phyloP scores from a whole-genome alignment of 345 rosid species.

The Rhizophora mangle region DNA sequence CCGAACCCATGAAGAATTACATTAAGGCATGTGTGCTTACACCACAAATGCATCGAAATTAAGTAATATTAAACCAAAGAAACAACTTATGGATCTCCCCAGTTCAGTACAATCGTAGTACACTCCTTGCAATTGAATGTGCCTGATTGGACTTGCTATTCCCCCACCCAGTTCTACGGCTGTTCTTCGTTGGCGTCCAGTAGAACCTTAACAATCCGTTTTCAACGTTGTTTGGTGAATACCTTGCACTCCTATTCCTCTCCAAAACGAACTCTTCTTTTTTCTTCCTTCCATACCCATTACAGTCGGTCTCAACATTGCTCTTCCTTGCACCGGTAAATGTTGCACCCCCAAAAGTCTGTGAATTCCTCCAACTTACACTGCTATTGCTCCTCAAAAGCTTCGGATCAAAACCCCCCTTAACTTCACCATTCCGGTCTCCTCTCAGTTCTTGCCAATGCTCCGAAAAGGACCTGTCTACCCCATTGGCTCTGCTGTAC shows the following conservation, averaged over 20 bases:
- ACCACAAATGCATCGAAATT: slow-evolving; percentile 50
- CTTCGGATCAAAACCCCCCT: slow-evolving; percentile 67
- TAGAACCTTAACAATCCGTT: slow-evolving; percentile 80
- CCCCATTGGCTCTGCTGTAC: slow-evolving; percentile 57
- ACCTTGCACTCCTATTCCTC: slow-evolving; percentile 80
- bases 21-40: slow-evolving; percentile 44
- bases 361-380: slow-evolving; percentile 84
- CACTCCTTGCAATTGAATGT: slow-evolving; percentile 70
- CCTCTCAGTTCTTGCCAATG: slow-evolving; percentile 82
- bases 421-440: slow-evolving; percentile 52
- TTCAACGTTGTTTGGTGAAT: slow-evolving; percentile 67
- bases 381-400: slow-evolving; percentile 87
- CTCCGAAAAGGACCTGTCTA: slow-evolving; percentile 72
- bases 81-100: slow-evolving; percentile 36
- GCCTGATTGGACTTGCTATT: slow-evolving; percentile 54
- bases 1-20: slow-evolving; percentile 35
- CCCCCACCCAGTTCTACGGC: slow-evolving; percentile 58
- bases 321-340: slow-evolving; percentile 52
- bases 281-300: slow-evolving; percentile 59
- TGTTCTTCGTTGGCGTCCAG: slow-evolving; percentile 65
- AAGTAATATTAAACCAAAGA: slow-evolving; percentile 37
- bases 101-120: slow-evolving; percentile 65
- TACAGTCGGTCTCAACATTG: slow-evolving; percentile 49
- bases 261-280: slow-evolving; percentile 63
- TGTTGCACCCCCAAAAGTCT: slow-evolving; percentile 34